Conservation (phyloP, 176 grass and related monocot genomes). For the Cenchrus fungigraminus region DNA sequence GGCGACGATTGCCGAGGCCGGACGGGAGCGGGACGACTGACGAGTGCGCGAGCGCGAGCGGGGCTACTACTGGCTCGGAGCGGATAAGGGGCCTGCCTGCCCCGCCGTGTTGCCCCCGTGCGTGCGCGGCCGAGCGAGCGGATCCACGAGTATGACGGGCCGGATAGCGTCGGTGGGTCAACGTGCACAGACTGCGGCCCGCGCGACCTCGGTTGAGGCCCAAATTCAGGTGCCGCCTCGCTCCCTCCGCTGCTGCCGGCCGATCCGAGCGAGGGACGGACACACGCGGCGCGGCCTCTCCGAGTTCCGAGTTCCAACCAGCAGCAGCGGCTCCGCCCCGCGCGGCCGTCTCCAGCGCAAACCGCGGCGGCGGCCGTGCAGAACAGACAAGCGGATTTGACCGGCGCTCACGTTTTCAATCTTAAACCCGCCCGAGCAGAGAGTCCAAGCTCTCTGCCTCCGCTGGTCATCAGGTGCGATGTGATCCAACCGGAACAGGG, state of each 20-base stretch:
- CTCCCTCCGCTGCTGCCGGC: too few relatives aligned
- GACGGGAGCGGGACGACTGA: background rate
- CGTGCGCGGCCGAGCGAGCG: too few relatives aligned
- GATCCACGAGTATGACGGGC: background rate
- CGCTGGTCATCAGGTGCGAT: too few relatives aligned
- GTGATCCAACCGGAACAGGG: too few relatives aligned
- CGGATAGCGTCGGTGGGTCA: background rate
- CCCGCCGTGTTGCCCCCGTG: too few relatives aligned
- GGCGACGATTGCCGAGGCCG: background rate
- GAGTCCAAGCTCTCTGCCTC: background rate
- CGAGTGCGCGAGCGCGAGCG: background rate
- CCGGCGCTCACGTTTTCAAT: too few relatives aligned
- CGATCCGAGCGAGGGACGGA: too few relatives aligned
- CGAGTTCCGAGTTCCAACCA: background rate
- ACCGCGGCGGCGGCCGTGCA: background rate
- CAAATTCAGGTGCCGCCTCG: too few relatives aligned
- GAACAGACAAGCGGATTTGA: background rate
- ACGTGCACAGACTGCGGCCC: too few relatives aligned
- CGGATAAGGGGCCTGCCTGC: constrained; percentile 39
- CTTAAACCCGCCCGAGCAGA: too few relatives aligned
- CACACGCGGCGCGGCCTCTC: background rate
- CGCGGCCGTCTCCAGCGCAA: background rate
- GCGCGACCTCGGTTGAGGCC: too few relatives aligned
- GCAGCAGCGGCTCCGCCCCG: too few relatives aligned
- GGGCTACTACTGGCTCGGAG: constrained; percentile 22